Base-by-base conservation (phyloP, 768 basidiomycete genomes). In the Cystoderma amianthinum region DNA sequence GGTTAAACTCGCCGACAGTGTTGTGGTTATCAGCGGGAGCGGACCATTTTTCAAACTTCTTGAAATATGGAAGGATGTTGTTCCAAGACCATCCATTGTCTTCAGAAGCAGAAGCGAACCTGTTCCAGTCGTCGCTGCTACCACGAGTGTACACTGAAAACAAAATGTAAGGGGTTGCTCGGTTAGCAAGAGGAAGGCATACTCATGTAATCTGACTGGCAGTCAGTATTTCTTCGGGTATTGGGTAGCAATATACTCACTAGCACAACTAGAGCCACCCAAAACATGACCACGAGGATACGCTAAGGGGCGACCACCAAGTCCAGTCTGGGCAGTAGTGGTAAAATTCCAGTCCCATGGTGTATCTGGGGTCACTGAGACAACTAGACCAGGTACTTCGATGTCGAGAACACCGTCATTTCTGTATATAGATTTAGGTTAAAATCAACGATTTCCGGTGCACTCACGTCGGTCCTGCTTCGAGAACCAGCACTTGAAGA, bases 121-220 rank as follows among this genome's bases (percentile, higher is more conserved):
- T 69, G 44, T 80, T 71, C 41, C 68, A 81, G 47, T 80, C 78
- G 12, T 62, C 61, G 2, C 38, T 41, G 3, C 59, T 54, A 3
- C 66, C 66, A 2, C 59, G 51, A 2, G 54, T 61, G 32, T 18
- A 36, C 9, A 18, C 10, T n/a, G n/a, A n/a, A 36, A 36, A 15
- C 16, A n/a, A 15, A 19, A 36, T 28, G 12, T 36, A 19, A n/a
- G 32, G n/a, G n/a, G 20, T 20, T 21, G 6, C 12, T 34, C 25
- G 2, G 13, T 13, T 41, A 32, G 15, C 13, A 19, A 32, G n/a
- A n/a, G n/a, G n/a, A n/a, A n/a, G n/a, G n/a, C n/a, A n/a, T n/a
- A n/a, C n/a, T n/a, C 35, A 36, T 11, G 35, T 11, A 36, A 18
- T 36, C 35, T 36, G 35, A 9, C 9, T 11, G 17, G 9, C 9